Base-by-base conservation (phyloP, 1,139 yeast genomes). In the Saccharomyces hybrid region DNA sequence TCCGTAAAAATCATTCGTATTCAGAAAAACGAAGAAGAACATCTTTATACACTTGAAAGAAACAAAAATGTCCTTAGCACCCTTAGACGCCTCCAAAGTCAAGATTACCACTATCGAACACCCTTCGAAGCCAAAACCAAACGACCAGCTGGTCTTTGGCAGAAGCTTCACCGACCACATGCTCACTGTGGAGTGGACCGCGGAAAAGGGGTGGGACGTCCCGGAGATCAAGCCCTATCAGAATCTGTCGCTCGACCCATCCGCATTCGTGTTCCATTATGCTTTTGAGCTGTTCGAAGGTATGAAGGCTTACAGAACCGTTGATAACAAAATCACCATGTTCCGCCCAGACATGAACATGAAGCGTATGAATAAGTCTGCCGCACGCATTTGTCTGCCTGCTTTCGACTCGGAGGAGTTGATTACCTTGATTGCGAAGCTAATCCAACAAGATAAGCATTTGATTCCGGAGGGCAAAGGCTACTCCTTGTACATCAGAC, bases 241-340 rank as follows among this genome's bases (percentile, higher is more conserved):
- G 55, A 81, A 82, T 52, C 74, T 93, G 57, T 65, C 76, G 19
- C 73, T 93, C 55, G 96, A 90, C 66, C 99, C 99, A 42, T 84
- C 97, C 12, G 74, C 95, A 11, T 80, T 84, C 67, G 98, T 91
- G 38, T 83, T 93, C 73, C 99, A 93, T 75, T 93, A 93, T 67
- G 93, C 96, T 1, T 93, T 93, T 69, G 96, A 90, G 72, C 80
- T 93, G 62, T 93, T 93, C 65, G 99, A 93, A 77, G 99, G 99
- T 61, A 79, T 93, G 78, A 93, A 93, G 77, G 98, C 98, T 6
- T 93, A 90, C 79, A 80, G 82, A 64, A 91, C 86, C 61, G 65
- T 73, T 19, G 76, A 86, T 48, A 86, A 82, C 62, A 73, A 86
- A 59, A 77, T 89, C 64, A 81, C 96, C 64, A 76, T 91, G 69